Evolutionary conservation across 2,329 filamentous ascomycete species (phyloP), one percentile per base, ranked within the genome.

Genomic region (Calonectria naviculata): DNA sequence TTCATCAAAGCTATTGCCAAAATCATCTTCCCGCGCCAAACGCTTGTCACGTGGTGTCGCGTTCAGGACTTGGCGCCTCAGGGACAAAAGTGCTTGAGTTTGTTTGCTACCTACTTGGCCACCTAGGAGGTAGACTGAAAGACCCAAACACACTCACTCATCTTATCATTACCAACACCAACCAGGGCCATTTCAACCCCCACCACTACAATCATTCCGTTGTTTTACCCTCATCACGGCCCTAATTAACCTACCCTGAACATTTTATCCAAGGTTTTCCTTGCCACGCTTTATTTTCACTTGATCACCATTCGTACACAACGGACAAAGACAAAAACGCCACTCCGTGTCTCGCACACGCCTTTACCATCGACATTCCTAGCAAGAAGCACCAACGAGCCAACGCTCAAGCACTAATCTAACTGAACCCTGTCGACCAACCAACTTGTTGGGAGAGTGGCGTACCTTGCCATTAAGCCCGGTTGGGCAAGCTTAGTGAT

Each of bases 241-340:
- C 17, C 56, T 6, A 44, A 61, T 61, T 31, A 61, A n/a, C 28
- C 10, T 21, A 15, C 10, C 9, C 26, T 41, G 15, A 60, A 6
- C 29, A 24, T 56, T 13, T 38, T 19, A 15, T 38, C 31, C 34
- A 38, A 24, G 52, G 21, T 38, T 28, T 24, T 19, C 36, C 17
- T 26, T 58, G 8, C 52, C 31, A 38, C 52, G 31, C 52, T 58
- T 58, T n/a, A 58, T 38, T 58, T 36, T 21, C 52, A 26, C 52
- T 28, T 6, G 21, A 21, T 44, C 38, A 41, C 44, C 36, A 61
- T 42, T 47, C 36, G n/a, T 19, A 12, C 56, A 44, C 19, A 47
- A 47, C 42, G 29, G 42, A 26, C 54, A 67, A 42, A 61, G 44
- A 67, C 44, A 42, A 61, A 52, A 28, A 52, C 56, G 26, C 56